phyloP scores from a whole-genome alignment of 208 protist species.

The Giardia muris region DNA sequence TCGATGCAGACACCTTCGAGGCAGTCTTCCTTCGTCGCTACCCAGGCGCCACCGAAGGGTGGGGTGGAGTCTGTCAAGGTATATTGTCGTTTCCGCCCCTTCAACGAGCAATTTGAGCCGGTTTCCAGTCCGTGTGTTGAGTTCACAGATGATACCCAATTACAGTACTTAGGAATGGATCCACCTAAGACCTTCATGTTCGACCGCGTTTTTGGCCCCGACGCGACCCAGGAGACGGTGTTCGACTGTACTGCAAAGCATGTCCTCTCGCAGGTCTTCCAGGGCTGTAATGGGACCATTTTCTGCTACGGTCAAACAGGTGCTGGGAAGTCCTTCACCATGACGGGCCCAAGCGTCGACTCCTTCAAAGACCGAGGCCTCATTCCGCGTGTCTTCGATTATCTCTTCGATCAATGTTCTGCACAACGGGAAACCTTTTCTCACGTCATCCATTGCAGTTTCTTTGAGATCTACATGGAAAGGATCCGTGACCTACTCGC shows the following conservation, averaged over 20 bases:
- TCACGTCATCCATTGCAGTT: slow-evolving; percentile 2
- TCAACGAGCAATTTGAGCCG: neutral
- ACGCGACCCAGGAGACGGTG: neutral
- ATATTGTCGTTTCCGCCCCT: neutral
- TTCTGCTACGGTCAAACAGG: slow-evolving; percentile 38
- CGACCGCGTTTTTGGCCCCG: neutral
- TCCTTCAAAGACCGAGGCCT: neutral
- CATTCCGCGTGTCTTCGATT: neutral
- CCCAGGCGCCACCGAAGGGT: too few species aligned
- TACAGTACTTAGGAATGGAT: neutral
- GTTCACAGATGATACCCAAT: neutral
- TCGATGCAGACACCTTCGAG: too few species aligned
- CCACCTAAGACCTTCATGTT: slow-evolving; percentile 5
- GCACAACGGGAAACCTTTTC: neutral
- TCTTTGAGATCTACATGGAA: slow-evolving; percentile 40
- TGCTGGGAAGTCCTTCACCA: slow-evolving; percentile 30
- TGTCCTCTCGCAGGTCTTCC: neutral
- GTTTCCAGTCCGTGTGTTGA: neutral
- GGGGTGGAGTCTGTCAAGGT: neutral
- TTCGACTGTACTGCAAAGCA: slow-evolving; percentile 5
- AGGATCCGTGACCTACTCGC: slow-evolving; percentile 29
- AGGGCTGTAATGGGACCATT: slow-evolving; percentile 32
- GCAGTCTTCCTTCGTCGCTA: too few species aligned
- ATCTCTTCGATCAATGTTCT: slow-evolving; percentile 30
- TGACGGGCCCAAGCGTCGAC: slow-evolving; percentile 26